Conservation (phyloP, 2,329 filamentous ascomycete genomes). For the Diaporthe australafricana region DNA sequence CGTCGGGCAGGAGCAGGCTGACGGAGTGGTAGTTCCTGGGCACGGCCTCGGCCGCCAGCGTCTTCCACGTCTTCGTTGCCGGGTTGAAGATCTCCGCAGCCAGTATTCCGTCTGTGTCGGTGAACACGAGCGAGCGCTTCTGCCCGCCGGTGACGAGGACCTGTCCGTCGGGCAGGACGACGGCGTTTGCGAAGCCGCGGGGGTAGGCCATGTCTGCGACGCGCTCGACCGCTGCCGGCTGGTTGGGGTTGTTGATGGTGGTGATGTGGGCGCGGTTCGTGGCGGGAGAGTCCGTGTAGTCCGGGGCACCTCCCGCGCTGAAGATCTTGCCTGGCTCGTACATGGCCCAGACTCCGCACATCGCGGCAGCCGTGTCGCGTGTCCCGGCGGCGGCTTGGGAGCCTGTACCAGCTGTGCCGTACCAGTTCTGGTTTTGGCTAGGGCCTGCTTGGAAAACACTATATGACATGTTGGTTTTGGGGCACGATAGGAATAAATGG, state of each 20-base stretch:
- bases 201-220: slow-evolving; percentile 43
- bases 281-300: slow-evolving; percentile 54
- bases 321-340: slow-evolving; percentile 67
- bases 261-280: slow-evolving; percentile 60
- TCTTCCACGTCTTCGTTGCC: slow-evolving; percentile 51
- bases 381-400: slow-evolving; percentile 53
- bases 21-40: slow-evolving; percentile 63
- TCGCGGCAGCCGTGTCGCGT: slow-evolving; percentile 58
- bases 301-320: slow-evolving; percentile 57
- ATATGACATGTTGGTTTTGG: not conserved
- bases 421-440: slow-evolving; percentile 65
- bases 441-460: slow-evolving; percentile 64
- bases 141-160: slow-evolving; percentile 62
- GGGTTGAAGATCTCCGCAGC: slow-evolving; percentile 61
- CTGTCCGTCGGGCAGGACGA: slow-evolving; percentile 61
- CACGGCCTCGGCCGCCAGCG: slow-evolving; percentile 51
- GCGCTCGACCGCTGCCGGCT: slow-evolving; percentile 41
- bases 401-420: slow-evolving; percentile 54
- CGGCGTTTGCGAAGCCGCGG: slow-evolving; percentile 58
- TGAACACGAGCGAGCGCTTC: slow-evolving; percentile 54
- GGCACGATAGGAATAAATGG: no score
- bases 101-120: slow-evolving; percentile 54
- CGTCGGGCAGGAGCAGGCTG: slow-evolving; percentile 61
- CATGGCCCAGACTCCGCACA: slow-evolving; percentile 65
- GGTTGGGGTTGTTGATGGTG: slow-evolving; percentile 53